Conservation (phyloP, 2,329 filamentous ascomycete genomes). For the Colletotrichum liriopes region DNA sequence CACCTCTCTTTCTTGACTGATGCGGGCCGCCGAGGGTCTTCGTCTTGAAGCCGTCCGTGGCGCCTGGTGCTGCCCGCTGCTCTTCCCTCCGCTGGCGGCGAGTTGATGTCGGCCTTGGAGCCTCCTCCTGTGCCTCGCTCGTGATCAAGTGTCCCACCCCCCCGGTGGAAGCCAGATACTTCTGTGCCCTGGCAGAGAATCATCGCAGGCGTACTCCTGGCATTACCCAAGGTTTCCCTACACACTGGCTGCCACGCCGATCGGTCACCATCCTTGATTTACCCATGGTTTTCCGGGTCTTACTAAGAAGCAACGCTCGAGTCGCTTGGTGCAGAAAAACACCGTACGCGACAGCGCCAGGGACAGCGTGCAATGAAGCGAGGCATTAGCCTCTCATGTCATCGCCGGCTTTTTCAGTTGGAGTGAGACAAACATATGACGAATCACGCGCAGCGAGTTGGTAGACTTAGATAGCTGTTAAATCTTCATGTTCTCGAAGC, state of each 20-base stretch:
- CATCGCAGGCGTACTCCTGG: neutral
- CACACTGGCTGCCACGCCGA: too few species aligned
- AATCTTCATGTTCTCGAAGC: conserved; percentile 32
- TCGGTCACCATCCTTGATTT: neutral
- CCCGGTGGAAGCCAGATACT: neutral
- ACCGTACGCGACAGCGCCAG: neutral
- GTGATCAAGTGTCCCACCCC: neutral
- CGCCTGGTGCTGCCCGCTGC: too few species aligned
- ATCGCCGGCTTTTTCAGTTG: neutral
- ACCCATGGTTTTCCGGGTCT: neutral
- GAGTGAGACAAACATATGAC: neutral
- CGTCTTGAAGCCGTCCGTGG: neutral
- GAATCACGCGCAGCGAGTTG: neutral
- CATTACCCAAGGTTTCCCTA: neutral
- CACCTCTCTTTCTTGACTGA: neutral
- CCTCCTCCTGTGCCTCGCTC: neutral
- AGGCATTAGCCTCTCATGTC: neutral
- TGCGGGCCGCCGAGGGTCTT: neutral
- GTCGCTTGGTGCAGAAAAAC: neutral
- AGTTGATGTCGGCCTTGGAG: too few species aligned
- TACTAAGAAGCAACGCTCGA: neutral
- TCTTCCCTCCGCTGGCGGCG: too few species aligned
- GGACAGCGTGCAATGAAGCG: neutral
- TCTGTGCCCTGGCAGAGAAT: too few species aligned
- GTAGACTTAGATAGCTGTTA: neutral